Conservation (phyloP, 2,329 filamentous ascomycete species). For the Aciculosporium take region DNA sequence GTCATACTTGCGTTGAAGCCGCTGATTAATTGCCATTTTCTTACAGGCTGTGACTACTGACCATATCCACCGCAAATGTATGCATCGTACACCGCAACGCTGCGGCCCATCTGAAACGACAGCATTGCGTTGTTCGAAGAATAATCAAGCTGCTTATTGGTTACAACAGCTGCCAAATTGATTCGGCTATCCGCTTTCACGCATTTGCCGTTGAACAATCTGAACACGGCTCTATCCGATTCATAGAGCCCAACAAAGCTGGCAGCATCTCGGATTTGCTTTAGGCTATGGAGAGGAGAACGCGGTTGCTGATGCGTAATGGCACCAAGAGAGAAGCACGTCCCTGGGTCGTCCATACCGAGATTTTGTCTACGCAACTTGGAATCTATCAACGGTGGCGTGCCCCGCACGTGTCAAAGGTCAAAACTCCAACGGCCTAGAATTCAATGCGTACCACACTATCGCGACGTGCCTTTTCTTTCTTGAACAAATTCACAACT, state of each 20-base stretch:
- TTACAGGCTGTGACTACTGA: constrained; percentile 15
- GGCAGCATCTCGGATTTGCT: background rate
- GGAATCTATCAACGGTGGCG: background rate
- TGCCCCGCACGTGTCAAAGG: background rate
- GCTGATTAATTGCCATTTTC: constrained; percentile 23
- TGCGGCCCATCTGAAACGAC: constrained; percentile 1
- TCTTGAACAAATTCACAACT: background rate
- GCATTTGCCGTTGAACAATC: background rate
- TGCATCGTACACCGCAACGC: constrained; percentile 1
- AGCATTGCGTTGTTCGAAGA: background rate
- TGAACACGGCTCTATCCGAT: background rate
- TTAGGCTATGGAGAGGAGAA: background rate
- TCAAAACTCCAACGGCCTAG: background rate
- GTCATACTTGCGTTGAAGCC: constrained; percentile 2
- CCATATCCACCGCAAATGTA: constrained; percentile 3
- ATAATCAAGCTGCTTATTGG: constrained; percentile 8
- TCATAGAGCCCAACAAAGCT: background rate
- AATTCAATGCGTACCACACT: too few species aligned
- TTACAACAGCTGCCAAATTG: background rate
- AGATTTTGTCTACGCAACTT: background rate
- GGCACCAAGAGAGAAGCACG: background rate
- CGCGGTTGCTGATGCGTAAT: background rate
- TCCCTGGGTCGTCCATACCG: background rate
- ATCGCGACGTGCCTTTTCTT: background rate
- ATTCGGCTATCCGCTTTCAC: background rate